These are phyloP conservation scores for Aschersonia sp. DNA, from an alignment of 2,329 filamentous ascomycete species.

Conservation along the genomic window DNA sequence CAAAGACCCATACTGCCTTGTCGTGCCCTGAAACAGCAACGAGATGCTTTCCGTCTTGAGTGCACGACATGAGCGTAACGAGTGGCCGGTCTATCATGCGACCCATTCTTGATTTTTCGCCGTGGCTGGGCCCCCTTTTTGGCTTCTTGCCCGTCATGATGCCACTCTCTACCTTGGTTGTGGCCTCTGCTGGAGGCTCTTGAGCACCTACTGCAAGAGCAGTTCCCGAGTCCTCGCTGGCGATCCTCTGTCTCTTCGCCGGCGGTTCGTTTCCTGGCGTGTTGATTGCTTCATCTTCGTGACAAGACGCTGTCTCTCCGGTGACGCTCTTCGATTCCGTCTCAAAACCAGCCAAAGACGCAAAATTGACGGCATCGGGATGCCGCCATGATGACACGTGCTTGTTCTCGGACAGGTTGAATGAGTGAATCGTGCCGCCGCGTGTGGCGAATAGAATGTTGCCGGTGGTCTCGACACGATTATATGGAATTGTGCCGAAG, in stretches of 20 bases:
- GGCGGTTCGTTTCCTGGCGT: conserved; percentile 15
- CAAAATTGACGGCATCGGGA: conserved; percentile 22
- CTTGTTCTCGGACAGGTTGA: conserved; percentile 41
- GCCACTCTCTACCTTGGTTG: conserved; percentile 6
- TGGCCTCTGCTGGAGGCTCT: conserved; percentile 4
- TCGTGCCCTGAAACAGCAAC: conserved; percentile 79
- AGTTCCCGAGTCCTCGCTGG: conserved; percentile 11
- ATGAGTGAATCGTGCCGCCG: conserved; percentile 57
- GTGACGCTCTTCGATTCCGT: conserved; percentile 5
- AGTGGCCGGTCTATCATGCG: conserved; percentile 39
- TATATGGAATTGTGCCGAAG: conserved; percentile 39
- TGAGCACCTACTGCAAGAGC: neutral
- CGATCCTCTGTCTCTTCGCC: conserved; percentile 20
- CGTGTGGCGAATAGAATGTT: conserved; percentile 57
- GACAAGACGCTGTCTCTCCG: neutral
- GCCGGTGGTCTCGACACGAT: conserved; percentile 41
- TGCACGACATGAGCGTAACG: conserved; percentile 54
- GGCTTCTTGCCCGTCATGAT: conserved; percentile 16
- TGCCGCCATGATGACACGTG: conserved; percentile 49
- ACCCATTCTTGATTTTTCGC: conserved; percentile 8
- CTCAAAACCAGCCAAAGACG: conserved; percentile 9
- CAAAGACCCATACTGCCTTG: conserved; percentile 77
- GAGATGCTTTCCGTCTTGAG: conserved; percentile 51
- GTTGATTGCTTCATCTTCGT: conserved; percentile 3
- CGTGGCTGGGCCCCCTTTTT: conserved; percentile 11